Conservation (phyloP, 441 rosid genomes). For the Aquilaria agallochum region DNA sequence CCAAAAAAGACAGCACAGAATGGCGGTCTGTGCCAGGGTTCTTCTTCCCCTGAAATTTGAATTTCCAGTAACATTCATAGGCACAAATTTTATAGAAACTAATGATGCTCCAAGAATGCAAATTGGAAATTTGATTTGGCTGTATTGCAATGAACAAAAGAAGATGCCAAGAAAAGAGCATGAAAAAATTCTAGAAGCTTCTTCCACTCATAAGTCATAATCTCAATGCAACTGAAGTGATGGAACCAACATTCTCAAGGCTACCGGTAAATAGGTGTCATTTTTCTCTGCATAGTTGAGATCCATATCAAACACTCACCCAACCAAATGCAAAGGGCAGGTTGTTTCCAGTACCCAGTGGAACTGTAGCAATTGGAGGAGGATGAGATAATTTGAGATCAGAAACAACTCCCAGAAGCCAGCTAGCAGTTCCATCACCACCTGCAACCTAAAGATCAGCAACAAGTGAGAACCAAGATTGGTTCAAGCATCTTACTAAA, state of each 20-base stretch:
- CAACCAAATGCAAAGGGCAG: slow-evolving; percentile 93
- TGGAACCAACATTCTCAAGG: too few relatives aligned
- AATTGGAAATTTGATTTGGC: too few relatives aligned
- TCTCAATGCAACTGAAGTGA: too few relatives aligned
- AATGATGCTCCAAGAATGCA: neutral
- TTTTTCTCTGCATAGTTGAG: too few relatives aligned
- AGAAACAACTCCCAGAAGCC: slow-evolving; percentile 92
- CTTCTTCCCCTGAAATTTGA: slow-evolving; percentile 72
- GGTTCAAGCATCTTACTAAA: neutral
- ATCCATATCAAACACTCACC: slow-evolving; percentile 35
- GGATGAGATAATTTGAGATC: slow-evolving; percentile 81
- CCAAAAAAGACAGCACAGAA: slow-evolving; percentile 62
- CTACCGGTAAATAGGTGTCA: too few relatives aligned
- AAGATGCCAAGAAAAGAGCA: too few relatives aligned
- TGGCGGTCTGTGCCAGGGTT: slow-evolving; percentile 78
- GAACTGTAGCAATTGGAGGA: slow-evolving; percentile 85
- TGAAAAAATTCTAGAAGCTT: too few relatives aligned
- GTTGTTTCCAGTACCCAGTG: slow-evolving; percentile 92
- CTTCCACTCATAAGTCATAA: too few relatives aligned
- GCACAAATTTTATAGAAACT: slow-evolving; percentile 2
- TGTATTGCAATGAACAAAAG: too few relatives aligned
- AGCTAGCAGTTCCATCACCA: slow-evolving; percentile 96
- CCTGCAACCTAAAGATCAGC: slow-evolving; percentile 62
- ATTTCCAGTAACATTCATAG: neutral
- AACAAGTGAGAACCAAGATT: neutral